Evolutionary conservation across 1,284 basidiomycete genomes (phyloP).

Genomic region (Fomes fomentarius): DNA sequence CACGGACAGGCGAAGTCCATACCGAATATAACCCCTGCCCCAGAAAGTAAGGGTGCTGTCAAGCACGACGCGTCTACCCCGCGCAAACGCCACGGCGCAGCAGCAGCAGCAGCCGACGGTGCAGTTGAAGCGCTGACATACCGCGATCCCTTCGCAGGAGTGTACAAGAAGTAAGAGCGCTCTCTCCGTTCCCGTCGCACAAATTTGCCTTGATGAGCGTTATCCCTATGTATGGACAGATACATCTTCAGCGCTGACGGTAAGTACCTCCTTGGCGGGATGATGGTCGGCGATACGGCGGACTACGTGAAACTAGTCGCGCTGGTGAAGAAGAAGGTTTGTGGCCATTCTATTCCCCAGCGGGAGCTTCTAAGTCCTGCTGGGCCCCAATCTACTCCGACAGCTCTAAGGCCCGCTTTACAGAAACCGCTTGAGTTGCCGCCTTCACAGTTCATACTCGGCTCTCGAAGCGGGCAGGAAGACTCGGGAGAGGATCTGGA

Average conservation of each 20-base stretch:
- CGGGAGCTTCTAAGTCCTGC: no score
- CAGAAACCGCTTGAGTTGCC: conserved; percentile 67
- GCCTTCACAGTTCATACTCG: conserved; percentile 71
- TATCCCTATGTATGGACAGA: conserved; percentile 28
- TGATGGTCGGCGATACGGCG: conserved; percentile 80
- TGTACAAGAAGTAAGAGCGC: conserved; percentile 67
- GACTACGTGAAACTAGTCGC: conserved; percentile 75
- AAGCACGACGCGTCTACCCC: conserved; percentile 31
- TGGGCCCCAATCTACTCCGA: no score
- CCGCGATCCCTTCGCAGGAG: conserved; percentile 69
- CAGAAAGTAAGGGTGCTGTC: background rate
- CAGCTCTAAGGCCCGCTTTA: no score
- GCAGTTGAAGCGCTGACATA: conserved; percentile 69
- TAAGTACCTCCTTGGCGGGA: conserved; percentile 74
- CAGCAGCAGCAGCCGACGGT: conserved; percentile 38
- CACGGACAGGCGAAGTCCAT: conserved; percentile 23
- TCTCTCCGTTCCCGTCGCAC: background rate
- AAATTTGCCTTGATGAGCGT: background rate
- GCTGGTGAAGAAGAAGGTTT: conserved; percentile 71
- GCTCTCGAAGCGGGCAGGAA: conserved; percentile 48
- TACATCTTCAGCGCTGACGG: conserved; percentile 80
- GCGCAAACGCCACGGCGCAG: conserved; percentile 31
- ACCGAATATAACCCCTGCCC: background rate
- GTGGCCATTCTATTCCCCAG: background rate
- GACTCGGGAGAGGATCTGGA: conserved; percentile 70